Evolutionary conservation across 768 basidiomycete species (phyloP), one percentile per base, ranked within the genome.

Genomic region (Psilocybe tampanensis): DNA sequence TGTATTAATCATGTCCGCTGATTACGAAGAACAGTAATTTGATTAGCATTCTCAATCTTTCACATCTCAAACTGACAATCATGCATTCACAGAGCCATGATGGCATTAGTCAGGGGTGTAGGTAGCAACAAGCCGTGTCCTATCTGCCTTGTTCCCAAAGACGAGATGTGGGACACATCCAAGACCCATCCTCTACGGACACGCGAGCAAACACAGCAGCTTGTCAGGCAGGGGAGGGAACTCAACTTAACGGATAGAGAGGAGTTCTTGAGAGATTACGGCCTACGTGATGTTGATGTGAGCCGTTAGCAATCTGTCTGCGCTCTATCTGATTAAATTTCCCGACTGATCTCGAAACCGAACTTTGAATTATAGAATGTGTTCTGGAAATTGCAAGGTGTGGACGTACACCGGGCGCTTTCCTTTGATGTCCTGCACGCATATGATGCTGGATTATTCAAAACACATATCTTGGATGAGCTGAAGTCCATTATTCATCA

Each of bases 11-110:
- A 56, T 76, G 1, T 75, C 71, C 6, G 70, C 69, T 2, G 72
- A 78, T 58, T 77, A 74, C 29, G 70, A 78, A 54, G 75, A 79
- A 64, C 72, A 73, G 76, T 78, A 62, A 39, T 72, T 67, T 8
- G n/a, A 13, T 39, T 22, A 47, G n/a, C 42, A 4, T 5, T 42
- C 34, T 26, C 45, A 45, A 21, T 26, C 44, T 21, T 45, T n/a
- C n/a, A n/a, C n/a, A 19, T 45, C 8, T 45, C 7, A 15, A 34
- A 34, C 15, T 8, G 7, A 15, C 15, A 23, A 21, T 22, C 19
- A n/a, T 8, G 18, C 8, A 6, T 47, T 19, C 54, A n/a, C 24
- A 78, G 74, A 41, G 69, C 63, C 44, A 66, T 76, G 45, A 79
- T 80, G 71, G 61, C 72, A 2, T 58, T 77, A 0, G 77, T 71